phyloP scores from a whole-genome alignment of 108 stramenopile species.

The Nitzschia putrida region DNA sequence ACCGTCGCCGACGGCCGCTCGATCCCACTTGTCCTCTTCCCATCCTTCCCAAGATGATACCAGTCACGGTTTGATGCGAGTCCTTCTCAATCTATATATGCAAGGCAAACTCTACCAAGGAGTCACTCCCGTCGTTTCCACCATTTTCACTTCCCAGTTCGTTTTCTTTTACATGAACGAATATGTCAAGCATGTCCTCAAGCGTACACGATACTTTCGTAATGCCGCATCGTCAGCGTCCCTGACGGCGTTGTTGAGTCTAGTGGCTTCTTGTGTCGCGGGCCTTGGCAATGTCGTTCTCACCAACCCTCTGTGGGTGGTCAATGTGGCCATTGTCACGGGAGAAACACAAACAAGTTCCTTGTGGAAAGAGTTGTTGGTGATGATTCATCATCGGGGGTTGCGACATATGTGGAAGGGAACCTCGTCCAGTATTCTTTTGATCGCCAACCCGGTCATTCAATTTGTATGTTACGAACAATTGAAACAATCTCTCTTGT shows the following conservation, averaged over 20 bases:
- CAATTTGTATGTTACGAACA: slow-evolving; percentile 91
- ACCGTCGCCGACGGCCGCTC: no score
- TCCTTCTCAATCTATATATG: slow-evolving; percentile 46
- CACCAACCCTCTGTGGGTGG: slow-evolving; percentile 88
- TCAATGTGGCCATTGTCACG: slow-evolving; percentile 70
- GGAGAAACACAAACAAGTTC: slow-evolving; percentile 34
- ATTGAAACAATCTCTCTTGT: slow-evolving; percentile 46
- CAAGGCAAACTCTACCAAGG: slow-evolving; percentile 69
- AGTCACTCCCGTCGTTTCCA: slow-evolving; percentile 58
- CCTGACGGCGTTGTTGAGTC: slow-evolving; percentile 37
- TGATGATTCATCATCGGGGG: slow-evolving; percentile 50
- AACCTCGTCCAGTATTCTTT: slow-evolving; percentile 76
- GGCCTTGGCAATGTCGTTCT: slow-evolving; percentile 74
- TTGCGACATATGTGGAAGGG: slow-evolving; percentile 66
- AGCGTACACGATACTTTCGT: background rate
- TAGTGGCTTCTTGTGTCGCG: slow-evolving; percentile 65
- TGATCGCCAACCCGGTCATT: slow-evolving; percentile 94
- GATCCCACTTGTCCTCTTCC: no score
- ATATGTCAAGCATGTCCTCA: slow-evolving; percentile 42
- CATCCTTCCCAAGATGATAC: no score
- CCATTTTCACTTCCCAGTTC: slow-evolving; percentile 59
- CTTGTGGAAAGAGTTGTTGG: slow-evolving; percentile 43
- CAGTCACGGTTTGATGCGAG: slow-evolving; percentile 27
- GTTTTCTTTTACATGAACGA: slow-evolving; percentile 75
- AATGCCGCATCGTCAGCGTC: slow-evolving; percentile 8